Evolutionary conservation across 352 stramenopile genomes (phyloP), one percentile per base, ranked within the genome.

Genomic region (Phytopythium mirpurense): DNA sequence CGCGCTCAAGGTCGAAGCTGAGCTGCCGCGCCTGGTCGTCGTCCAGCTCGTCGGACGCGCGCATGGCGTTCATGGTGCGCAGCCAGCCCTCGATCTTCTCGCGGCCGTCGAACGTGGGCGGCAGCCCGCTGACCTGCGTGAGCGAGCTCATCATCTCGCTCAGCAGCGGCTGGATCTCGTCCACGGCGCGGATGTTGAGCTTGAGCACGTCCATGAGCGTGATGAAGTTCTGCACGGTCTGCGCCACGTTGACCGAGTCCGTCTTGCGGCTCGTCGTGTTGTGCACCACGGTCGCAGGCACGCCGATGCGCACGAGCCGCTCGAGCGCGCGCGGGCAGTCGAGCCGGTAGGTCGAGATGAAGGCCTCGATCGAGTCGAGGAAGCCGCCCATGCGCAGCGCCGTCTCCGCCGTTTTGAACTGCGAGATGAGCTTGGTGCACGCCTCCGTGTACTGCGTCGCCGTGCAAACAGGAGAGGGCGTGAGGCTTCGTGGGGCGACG

Each of bases 121-220:
- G 93, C 18, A 98, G 67, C 18, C 95, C 95, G n/a, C 92, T 95
- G 34, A 98, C 71, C 70, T 95, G 85, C 19, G 90, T 98, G 47
- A 99, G 73, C 18, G 83, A 90, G 60, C 94, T 88, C 86, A 98
- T 97, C 62, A 98, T 88, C 72, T 99, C 96, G 57, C 83, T 97
- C 56, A 99, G 65, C 43, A 98, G 67, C 47, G 96, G 97, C 73
- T 99, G 96, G 47, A 99, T 88, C 70, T 99, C 96, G 72, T 99
- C 96, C 42, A 99, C 96, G 7, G 95, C 96, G 42, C 95, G 86
- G 64, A 98, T 96, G 65, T 98, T 97, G 41, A 99, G 81, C 66
- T 98, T 98, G 42, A 99, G 87, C 38, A 96, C 92, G 68, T 99
- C 97, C 94, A 98, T 99, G 48, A 96, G 76, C 23, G 96, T 99